Evolutionary conservation across 129 eudicot genomes (phyloP), one percentile per base, ranked within the genome.

Genomic region (Escallonia herrerae): DNA sequence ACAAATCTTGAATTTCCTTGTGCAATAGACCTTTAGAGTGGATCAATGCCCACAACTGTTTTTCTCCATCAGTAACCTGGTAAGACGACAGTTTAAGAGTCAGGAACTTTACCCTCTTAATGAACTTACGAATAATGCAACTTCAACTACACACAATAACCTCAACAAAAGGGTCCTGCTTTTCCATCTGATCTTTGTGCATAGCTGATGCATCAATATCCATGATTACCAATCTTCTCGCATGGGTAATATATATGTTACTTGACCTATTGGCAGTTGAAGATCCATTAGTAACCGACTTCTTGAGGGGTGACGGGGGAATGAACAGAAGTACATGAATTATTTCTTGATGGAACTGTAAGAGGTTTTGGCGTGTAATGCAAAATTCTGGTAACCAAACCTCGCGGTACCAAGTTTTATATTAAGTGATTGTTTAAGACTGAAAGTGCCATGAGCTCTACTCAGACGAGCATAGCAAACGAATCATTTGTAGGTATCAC

Each of bases 51-150:
- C 89, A 77, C 58, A 88, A 74, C 59, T 74, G 78, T 70, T 81
- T 88, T 71, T 93, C 98, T 37, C 74, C 63, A 66, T 81, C 71
- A 58, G 67, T 75, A 71, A 90, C 79, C 97, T 90, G 73, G 45
- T 54, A 44, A 52, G 43, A 59, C 73, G 69, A 50, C 40, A 60
- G 2, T 54, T 15, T 46, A 15, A 49, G 38, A 8, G 37, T 46
- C 6, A 43, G 63, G 15, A 62, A 47, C 6, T 64, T 48, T 14
- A 40, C 56, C 56, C 10, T 40, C 58, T 15, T 14, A 3, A 13
- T 66, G 46, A 38, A 37, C 59, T 51, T 38, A 72, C 60, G 54
- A 60, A 66, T 48, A 46, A 39, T 70, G 42, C 64, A 48, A 47
- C 60, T 40, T 47, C 38, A 65, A 62, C 56, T 66, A 12, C 63